phyloP scores from a whole-genome alignment of 257 asterid species.

The Nicotiana obtusifolia region DNA sequence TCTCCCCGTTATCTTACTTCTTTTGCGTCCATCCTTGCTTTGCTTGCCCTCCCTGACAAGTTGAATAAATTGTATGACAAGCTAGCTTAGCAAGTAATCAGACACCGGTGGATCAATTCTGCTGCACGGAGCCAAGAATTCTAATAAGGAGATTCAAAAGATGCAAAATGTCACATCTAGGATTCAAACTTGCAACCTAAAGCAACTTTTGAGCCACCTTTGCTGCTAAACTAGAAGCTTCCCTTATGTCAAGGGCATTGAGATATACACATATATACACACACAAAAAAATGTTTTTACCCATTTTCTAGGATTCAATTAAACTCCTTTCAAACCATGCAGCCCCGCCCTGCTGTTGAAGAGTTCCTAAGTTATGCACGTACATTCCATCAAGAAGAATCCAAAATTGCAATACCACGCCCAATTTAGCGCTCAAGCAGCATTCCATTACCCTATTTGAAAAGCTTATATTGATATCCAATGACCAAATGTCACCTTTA shows the following conservation, averaged over 20 bases:
- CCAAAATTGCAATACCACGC: background rate
- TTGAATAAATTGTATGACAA: background rate
- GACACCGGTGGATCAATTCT: background rate
- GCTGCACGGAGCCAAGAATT: background rate
- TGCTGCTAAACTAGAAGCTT: background rate
- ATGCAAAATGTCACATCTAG: background rate
- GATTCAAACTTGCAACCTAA: background rate
- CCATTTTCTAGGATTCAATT: background rate
- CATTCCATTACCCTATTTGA: background rate
- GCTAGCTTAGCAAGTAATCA: background rate
- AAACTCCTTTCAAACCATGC: background rate
- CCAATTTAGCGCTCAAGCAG: background rate
- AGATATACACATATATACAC: background rate
- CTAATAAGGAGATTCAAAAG: background rate
- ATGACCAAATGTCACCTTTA: background rate
- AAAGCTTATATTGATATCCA: background rate
- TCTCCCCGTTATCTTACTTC: conserved; percentile 15
- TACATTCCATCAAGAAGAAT: background rate
- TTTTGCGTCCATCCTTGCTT: conserved; percentile 30
- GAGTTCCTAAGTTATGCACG: background rate
- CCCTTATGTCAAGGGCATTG: background rate
- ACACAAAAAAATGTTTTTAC: background rate
- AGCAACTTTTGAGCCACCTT: background rate
- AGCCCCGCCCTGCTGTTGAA: background rate
- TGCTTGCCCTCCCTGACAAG: conserved; percentile 32